These are phyloP conservation scores for Fusarium anguioides DNA, from an alignment of 2,329 filamentous ascomycete species.

Conservation along the genomic window DNA sequence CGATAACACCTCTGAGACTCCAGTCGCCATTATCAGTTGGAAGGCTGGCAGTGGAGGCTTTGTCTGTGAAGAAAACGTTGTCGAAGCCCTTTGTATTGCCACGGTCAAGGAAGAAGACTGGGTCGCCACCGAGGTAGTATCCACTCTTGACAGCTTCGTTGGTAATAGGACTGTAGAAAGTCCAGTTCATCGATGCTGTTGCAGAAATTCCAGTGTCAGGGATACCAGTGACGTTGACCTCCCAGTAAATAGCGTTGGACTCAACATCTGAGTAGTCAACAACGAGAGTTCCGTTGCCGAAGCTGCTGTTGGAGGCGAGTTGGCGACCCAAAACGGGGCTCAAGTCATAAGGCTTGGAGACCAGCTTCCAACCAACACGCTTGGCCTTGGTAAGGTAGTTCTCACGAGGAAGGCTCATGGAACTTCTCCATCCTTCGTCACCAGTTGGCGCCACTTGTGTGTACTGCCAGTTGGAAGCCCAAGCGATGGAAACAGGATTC, in stretches of 20 bases:
- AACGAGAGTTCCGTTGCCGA: slow-evolving; percentile 60
- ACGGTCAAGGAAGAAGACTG: slow-evolving; percentile 47
- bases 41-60: slow-evolving; percentile 42
- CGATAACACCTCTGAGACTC: slow-evolving; percentile 49
- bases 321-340: slow-evolving; percentile 57
- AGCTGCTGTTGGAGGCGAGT: slow-evolving; percentile 55
- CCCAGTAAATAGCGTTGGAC: slow-evolving; percentile 63
- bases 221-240: slow-evolving; percentile 61
- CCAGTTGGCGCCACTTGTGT: slow-evolving; percentile 47
- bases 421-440: slow-evolving; percentile 48
- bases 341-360: slow-evolving; percentile 62
- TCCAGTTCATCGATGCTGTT: slow-evolving; percentile 47
- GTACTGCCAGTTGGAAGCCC: slow-evolving; percentile 53
- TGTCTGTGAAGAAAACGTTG: slow-evolving; percentile 50
- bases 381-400: slow-evolving; percentile 64
- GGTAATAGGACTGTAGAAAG: slow-evolving; percentile 38
- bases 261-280: slow-evolving; percentile 59
- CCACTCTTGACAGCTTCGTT: slow-evolving; percentile 46
- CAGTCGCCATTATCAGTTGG: slow-evolving; percentile 29
- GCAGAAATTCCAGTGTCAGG: slow-evolving; percentile 27
- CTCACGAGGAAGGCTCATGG: slow-evolving; percentile 55
- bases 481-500: slow-evolving; percentile 49
- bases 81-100: slow-evolving; percentile 45
- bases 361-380: slow-evolving; percentile 62
- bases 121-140: slow-evolving; percentile 44